These are phyloP conservation scores for Tulasnella calospora DNA, from an alignment of 768 basidiomycete genomes.

Conservation along the genomic window DNA sequence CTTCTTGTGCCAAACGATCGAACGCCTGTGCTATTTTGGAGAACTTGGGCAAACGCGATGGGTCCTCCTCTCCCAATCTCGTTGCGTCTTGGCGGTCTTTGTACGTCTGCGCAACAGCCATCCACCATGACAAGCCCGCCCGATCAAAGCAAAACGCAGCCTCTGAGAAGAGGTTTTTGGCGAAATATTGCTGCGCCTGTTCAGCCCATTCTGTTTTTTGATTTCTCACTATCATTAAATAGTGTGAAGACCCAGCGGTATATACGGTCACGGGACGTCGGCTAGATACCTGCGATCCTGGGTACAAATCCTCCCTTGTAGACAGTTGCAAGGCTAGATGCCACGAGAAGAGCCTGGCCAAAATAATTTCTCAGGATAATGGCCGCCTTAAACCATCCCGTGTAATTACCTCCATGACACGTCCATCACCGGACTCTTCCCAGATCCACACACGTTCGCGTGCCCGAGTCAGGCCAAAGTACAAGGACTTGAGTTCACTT, in stretches of 20 bases:
- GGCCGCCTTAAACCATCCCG: neutral
- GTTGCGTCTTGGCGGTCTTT: slow-evolving; percentile 14
- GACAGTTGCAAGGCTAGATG: neutral
- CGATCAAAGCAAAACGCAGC: slow-evolving; percentile 17
- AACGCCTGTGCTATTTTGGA: neutral
- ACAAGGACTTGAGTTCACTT: slow-evolving; percentile 26
- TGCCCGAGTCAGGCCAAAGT: slow-evolving; percentile 26
- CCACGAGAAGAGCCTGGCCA: slow-evolving; percentile 7
- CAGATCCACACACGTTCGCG: slow-evolving; percentile 25
- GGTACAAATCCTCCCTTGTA: neutral
- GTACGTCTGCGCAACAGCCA: slow-evolving; percentile 15
- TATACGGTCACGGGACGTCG: neutral
- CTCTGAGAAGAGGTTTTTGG: slow-evolving; percentile 4
- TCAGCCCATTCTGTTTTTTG: neutral
- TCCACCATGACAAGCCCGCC: slow-evolving; percentile 2
- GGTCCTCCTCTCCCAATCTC: neutral
- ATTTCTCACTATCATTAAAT: neutral
- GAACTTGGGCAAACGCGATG: neutral
- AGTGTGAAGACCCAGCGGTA: neutral
- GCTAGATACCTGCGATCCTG: slow-evolving; percentile 4
- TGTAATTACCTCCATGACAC: slow-evolving; percentile 10
- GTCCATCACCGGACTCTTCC: neutral
- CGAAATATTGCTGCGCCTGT: neutral
- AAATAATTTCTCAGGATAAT: neutral
- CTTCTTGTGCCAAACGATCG: neutral